These are phyloP conservation scores for Talaromyces nanjingensis DNA, from an alignment of 495 filamentous ascomycete genomes.

Conservation along the genomic window DNA sequence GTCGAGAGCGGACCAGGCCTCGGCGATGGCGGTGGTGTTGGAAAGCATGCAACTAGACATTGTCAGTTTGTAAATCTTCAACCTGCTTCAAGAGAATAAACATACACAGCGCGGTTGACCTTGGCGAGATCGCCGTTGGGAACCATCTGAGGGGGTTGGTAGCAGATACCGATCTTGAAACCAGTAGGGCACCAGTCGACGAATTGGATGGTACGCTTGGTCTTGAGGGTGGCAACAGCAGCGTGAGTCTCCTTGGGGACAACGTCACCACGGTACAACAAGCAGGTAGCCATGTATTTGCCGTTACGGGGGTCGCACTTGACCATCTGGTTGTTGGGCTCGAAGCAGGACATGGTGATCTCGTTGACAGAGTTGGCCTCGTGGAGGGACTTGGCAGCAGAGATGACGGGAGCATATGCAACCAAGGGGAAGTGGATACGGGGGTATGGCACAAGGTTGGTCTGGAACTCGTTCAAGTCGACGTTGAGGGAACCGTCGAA, in stretches of 20 bases:
- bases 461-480: slow-evolving; percentile 99
- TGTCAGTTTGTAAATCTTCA: slow-evolving; percentile 14
- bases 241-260: slow-evolving; percentile 90
- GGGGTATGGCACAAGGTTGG: slow-evolving; percentile 96
- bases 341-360: slow-evolving; percentile 64
- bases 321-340: slow-evolving; percentile 93
- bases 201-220: slow-evolving; percentile 97
- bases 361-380: slow-evolving; percentile 70
- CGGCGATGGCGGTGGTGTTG: slow-evolving; percentile 98
- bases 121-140: slow-evolving; percentile 96
- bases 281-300: slow-evolving; percentile 99
- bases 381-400: slow-evolving; percentile 86
- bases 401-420: slow-evolving; percentile 91
- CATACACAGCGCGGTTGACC: slow-evolving; percentile 95
- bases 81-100: slow-evolving; percentile 15
- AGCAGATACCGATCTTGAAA: slow-evolving; percentile 99
- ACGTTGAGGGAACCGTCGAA: slow-evolving; percentile 99
- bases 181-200: slow-evolving; percentile 99
- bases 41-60: slow-evolving; percentile 85
- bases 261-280: slow-evolving; percentile 97
- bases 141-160: slow-evolving; percentile 90
- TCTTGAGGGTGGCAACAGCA: slow-evolving; percentile 93
- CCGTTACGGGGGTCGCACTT: slow-evolving; percentile 98
- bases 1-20: slow-evolving; percentile 95
- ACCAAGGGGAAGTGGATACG: slow-evolving; percentile 99